These are phyloP conservation scores for Aspergillus conjunctus DNA, from an alignment of 495 filamentous ascomycete genomes.

Conservation along the genomic window DNA sequence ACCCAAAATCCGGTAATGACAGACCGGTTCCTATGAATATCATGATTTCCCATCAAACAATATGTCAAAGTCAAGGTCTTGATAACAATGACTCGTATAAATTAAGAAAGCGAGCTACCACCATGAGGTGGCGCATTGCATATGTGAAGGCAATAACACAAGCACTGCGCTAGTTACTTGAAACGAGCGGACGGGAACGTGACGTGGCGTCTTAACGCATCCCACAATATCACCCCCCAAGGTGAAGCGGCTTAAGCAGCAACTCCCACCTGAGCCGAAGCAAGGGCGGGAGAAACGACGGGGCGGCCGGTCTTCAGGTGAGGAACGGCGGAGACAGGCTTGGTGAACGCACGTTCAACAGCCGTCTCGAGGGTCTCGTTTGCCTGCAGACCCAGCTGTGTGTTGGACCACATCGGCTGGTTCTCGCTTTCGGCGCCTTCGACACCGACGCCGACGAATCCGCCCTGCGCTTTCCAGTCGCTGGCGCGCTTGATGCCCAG, in stretches of 20 bases:
- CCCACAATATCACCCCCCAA: slow-evolving; percentile 4
- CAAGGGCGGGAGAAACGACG: slow-evolving; percentile 27
- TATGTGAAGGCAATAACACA: neutral
- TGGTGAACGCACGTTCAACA: slow-evolving; percentile 42
- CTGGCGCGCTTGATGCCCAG: slow-evolving; percentile 87
- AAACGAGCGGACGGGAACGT: slow-evolving; percentile 18
- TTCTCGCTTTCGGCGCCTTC: slow-evolving; percentile 57
- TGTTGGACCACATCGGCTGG: slow-evolving; percentile 81
- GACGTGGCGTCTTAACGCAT: too few relatives aligned
- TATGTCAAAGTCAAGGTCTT: slow-evolving; percentile 1
- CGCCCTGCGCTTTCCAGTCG: slow-evolving; percentile 88
- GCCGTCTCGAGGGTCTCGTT: slow-evolving; percentile 39
- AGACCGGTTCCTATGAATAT: slow-evolving; percentile 21
- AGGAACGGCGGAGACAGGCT: slow-evolving; percentile 17
- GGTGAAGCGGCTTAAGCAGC: slow-evolving; percentile 31
- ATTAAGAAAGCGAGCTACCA: neutral
- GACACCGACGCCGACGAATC: slow-evolving; percentile 90
- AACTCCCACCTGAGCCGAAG: slow-evolving; percentile 36
- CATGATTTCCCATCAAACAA: neutral
- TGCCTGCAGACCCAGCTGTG: slow-evolving; percentile 73
- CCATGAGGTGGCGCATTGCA: neutral
- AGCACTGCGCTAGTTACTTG: neutral
- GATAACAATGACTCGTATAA: slow-evolving; percentile 1
- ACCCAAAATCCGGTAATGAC: slow-evolving; percentile 21
- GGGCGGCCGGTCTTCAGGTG: slow-evolving; percentile 37